These are phyloP conservation scores for Aspergillus pseudotamarii DNA, from an alignment of 2,329 filamentous ascomycete genomes.

Conservation along the genomic window DNA sequence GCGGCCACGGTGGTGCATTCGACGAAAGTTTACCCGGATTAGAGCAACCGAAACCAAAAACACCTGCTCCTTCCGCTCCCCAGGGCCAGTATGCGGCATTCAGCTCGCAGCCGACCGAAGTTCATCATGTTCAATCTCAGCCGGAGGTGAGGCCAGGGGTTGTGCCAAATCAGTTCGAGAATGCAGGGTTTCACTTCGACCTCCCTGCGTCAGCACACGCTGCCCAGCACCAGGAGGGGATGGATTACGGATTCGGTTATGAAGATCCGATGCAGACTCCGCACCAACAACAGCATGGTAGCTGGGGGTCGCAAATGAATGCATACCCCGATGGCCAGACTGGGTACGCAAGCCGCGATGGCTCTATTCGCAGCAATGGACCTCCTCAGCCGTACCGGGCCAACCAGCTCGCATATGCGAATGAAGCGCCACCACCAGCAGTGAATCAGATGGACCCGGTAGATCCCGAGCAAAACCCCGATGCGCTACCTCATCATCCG, in stretches of 20 bases:
- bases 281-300: slow-evolving; percentile 19
- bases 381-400: slow-evolving; percentile 23
- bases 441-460: slow-evolving; percentile 18
- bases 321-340: slow-evolving; percentile 11
- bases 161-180: slow-evolving; percentile 39
- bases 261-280: slow-evolving; percentile 21
- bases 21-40: slow-evolving; percentile 39
- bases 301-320: slow-evolving; percentile 15
- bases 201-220: slow-evolving; percentile 53
- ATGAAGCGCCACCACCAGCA: slow-evolving; percentile 18
- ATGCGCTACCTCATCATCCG: slow-evolving; percentile 60
- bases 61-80: slow-evolving; percentile 23
- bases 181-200: slow-evolving; percentile 70
- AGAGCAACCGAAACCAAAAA: slow-evolving; percentile 32
- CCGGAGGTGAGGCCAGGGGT: slow-evolving; percentile 42
- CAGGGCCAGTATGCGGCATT: slow-evolving; percentile 40
- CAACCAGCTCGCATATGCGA: slow-evolving; percentile 25
- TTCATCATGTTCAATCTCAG: slow-evolving; percentile 48
- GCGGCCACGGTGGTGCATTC: slow-evolving; percentile 27
- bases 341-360: slow-evolving; percentile 15
- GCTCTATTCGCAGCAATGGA: slow-evolving; percentile 21
- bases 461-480: slow-evolving; percentile 50
- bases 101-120: slow-evolving; percentile 32
- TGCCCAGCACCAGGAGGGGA: slow-evolving; percentile 19
- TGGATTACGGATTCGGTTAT: slow-evolving; percentile 28